These are phyloP conservation scores for Ehretia macrophylla DNA, from an alignment of 257 asterid genomes.

Conservation along the genomic window DNA sequence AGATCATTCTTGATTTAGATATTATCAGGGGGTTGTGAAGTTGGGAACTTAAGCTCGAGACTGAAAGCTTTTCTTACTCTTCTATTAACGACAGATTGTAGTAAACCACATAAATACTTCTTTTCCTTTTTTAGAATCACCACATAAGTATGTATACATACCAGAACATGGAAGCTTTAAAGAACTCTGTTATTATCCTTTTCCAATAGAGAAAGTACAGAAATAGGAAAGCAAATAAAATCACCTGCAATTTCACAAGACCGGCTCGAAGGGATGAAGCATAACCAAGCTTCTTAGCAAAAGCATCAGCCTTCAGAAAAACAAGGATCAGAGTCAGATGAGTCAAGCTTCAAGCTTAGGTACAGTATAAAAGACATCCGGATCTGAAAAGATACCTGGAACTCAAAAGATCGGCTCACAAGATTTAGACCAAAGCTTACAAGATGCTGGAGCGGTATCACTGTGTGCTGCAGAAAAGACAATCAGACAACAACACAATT, in stretches of 20 bases:
- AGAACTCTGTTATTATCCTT: background rate
- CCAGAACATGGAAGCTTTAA: background rate
- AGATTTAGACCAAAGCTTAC: slow-evolving; percentile 85
- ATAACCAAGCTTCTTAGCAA: slow-evolving; percentile 91
- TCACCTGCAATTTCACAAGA: slow-evolving; percentile 91
- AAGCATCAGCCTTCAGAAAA: slow-evolving; percentile 78
- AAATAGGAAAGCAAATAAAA: slow-evolving; percentile 1
- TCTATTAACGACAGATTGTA: background rate
- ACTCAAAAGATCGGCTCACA: slow-evolving; percentile 92
- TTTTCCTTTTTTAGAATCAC: no score
- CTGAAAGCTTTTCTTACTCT: no score
- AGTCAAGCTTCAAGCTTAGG: background rate
- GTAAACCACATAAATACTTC: background rate
- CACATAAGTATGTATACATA: no score
- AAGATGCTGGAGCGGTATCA: slow-evolving; percentile 89
- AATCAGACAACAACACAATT: slow-evolving; percentile 4
- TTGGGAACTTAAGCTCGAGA: background rate
- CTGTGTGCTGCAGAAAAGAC: slow-evolving; percentile 75
- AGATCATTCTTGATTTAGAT: no score
- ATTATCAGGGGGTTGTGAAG: no score
- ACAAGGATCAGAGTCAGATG: slow-evolving; percentile 11
- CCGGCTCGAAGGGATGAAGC: slow-evolving; percentile 78
- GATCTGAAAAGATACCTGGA: slow-evolving; percentile 54
- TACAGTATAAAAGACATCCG: background rate
- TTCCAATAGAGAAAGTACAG: background rate